Conservation (phyloP, 2,329 filamentous ascomycete species). For the Hypomyces rosellus region DNA sequence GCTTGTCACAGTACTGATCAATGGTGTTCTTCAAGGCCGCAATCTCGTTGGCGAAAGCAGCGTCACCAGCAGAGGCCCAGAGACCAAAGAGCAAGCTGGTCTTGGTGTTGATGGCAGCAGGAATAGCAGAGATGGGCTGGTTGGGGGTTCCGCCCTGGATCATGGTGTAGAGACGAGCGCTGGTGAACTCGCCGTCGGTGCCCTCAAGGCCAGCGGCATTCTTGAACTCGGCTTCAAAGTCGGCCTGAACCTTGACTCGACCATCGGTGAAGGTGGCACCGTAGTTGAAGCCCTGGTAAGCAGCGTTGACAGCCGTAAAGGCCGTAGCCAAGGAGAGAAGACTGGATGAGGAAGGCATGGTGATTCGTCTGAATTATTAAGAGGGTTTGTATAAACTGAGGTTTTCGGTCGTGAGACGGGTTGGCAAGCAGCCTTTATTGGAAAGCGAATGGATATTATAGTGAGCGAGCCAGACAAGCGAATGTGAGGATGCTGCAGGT, state of each 20-base stretch:
- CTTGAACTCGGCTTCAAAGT: constrained; percentile 67
- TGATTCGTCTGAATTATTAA: constrained; percentile 4
- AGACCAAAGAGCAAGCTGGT: constrained; percentile 76
- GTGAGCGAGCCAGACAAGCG: background rate
- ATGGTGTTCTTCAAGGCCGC: constrained; percentile 65
- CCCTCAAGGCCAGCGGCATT: constrained; percentile 57
- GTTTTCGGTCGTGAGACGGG: background rate
- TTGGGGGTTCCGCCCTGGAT: constrained; percentile 61
- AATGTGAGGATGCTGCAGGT: background rate
- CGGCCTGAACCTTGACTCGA: constrained; percentile 51
- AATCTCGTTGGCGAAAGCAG: constrained; percentile 64
- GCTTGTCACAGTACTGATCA: constrained; percentile 56
- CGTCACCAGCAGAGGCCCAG: constrained; percentile 67
- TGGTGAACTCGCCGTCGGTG: constrained; percentile 57
- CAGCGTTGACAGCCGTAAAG: constrained; percentile 30
- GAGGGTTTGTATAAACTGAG: no score
- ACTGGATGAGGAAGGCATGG: constrained; percentile 26
- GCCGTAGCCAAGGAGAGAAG: constrained; percentile 30
- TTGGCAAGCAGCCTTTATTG: background rate
- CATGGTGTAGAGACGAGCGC: constrained; percentile 70
- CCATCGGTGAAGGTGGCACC: constrained; percentile 57
- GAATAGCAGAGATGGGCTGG: constrained; percentile 65
- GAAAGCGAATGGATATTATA: background rate
- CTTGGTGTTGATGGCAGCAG: constrained; percentile 74
- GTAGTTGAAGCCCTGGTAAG: constrained; percentile 66